Base-by-base conservation (phyloP, 495 filamentous ascomycete species). In the Corynascus novoguineensis region DNA sequence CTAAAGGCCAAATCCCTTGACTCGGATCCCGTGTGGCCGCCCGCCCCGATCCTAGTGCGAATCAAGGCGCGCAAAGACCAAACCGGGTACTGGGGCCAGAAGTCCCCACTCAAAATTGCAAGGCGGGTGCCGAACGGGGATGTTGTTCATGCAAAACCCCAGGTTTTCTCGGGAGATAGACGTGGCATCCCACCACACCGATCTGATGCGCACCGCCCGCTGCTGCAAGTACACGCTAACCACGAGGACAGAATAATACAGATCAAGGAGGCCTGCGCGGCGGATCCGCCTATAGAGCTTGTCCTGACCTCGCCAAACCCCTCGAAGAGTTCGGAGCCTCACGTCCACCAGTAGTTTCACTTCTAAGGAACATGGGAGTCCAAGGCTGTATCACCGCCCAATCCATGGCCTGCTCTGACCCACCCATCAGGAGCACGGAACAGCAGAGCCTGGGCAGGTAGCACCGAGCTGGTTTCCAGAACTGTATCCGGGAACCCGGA, bases 1-100 rank as follows among this genome's bases (percentile, higher is more conserved):
- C 64, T 61, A 59, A 64, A 56, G 37, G 53, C 46, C 45, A 59
- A 55, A 64, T 42, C 28, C 55, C n/a, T 27, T 42, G 29, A 31
- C 28, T 52, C 58, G 58, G 54, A 56, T 53, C 52, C 32, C 42
- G 15, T 41, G 35, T 59, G 47, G n/a, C 47, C 25, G 29, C 17
- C n/a, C n/a, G 4, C 21, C 21, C 40, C 15, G 46, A 5, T 31
- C 29, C 5, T 10, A 10, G 27, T 19, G 31, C 42, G 42, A n/a
- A 28, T 19, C 28, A 12, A 29, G n/a, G 37, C 37, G 17, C 37
- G 5, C 37, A 8, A 50, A 38, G 17, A 38, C 17, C 22, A 10
- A 53, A 54, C 59, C 59, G 37, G 53, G 54, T 57, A 57, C 57
- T 21, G 24, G 50, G 57, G 21, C 28, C 48, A 51, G 27, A 31